phyloP scores from a whole-genome alignment of 495 filamentous ascomycete genomes.

The Penicillium desertorum region DNA sequence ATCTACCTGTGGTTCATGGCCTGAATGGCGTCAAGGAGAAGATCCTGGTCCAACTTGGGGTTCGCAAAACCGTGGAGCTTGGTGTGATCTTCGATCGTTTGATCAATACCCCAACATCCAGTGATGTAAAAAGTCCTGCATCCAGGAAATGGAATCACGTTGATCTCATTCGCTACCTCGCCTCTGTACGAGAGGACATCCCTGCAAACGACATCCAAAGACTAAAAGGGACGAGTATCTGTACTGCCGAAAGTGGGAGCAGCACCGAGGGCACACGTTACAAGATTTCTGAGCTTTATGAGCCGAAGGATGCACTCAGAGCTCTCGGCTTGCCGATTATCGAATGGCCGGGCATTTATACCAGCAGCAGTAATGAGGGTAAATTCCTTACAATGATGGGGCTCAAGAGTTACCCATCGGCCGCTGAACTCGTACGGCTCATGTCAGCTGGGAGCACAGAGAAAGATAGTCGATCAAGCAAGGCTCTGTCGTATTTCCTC shows the following conservation, averaged over 20 bases:
- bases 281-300: slow-evolving; percentile 80
- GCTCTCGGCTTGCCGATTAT: slow-evolving; percentile 72
- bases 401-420: slow-evolving; percentile 65
- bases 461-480: slow-evolving; percentile 58
- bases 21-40: slow-evolving; percentile 84
- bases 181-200: slow-evolving; percentile 87
- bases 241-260: slow-evolving; percentile 65
- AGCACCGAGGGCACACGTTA: slow-evolving; percentile 54
- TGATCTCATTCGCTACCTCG: slow-evolving; percentile 89
- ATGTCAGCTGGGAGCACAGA: slow-evolving; percentile 61
- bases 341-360: slow-evolving; percentile 76
- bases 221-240: slow-evolving; percentile 73
- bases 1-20: slow-evolving; percentile 77
- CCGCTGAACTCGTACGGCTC: slow-evolving; percentile 68
- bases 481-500: slow-evolving; percentile 80
- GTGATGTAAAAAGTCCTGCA: slow-evolving; percentile 39
- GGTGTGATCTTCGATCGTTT: slow-evolving; percentile 90
- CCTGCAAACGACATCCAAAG: slow-evolving; percentile 78
- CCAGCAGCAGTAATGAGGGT: slow-evolving; percentile 62
- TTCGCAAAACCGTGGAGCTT: slow-evolving; percentile 80
- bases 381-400: slow-evolving; percentile 71
- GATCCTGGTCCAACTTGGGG: slow-evolving; percentile 76
- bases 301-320: slow-evolving; percentile 71
- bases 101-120: slow-evolving; percentile 52
- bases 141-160: slow-evolving; percentile 79